Percentiles rank a stretch among this genome's conserved stretches.
Conservation (phyloP, 2,329 filamentous ascomycete species). For the Fusarium scirpi region DNA sequence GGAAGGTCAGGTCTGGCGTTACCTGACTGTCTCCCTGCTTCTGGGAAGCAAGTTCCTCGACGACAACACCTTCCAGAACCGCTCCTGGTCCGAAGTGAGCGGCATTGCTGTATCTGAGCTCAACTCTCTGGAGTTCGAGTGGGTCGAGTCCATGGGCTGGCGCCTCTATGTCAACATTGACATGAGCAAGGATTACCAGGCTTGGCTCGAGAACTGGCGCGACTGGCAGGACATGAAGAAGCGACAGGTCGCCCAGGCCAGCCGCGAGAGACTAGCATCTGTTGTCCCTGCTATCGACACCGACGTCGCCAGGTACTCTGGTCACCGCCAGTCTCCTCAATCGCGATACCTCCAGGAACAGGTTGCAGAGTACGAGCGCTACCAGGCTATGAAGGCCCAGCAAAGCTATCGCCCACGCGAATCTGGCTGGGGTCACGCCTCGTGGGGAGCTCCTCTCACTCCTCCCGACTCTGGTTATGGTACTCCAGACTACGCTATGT, state of each 20-base stretch:
- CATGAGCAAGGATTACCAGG: slow-evolving; percentile 76
- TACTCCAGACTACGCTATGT: slow-evolving; percentile 69
- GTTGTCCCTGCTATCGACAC: slow-evolving; percentile 63
- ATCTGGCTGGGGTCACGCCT: slow-evolving; percentile 58
- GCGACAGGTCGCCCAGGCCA: slow-evolving; percentile 61
- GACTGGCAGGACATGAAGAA: slow-evolving; percentile 69
- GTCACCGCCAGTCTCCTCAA: slow-evolving; percentile 53
- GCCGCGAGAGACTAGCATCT: slow-evolving; percentile 63
- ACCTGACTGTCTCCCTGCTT: slow-evolving; percentile 85
- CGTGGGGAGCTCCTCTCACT: slow-evolving; percentile 64
- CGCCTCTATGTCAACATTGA: slow-evolving; percentile 87
- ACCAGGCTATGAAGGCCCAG: slow-evolving; percentile 59
- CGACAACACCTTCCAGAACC: slow-evolving; percentile 97
- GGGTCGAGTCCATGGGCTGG: slow-evolving; percentile 86
- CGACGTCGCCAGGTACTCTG: slow-evolving; percentile 55
- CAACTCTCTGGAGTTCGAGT: slow-evolving; percentile 87
- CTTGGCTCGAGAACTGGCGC: slow-evolving; percentile 71
- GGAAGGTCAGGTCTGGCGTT: slow-evolving; percentile 83
- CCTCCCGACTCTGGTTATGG: slow-evolving; percentile 72
- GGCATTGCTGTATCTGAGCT: slow-evolving; percentile 86
- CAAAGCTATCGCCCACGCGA: slow-evolving; percentile 60
- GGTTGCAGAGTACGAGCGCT: slow-evolving; percentile 65
- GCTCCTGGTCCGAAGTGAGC: slow-evolving; percentile 95
- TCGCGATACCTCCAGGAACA: slow-evolving; percentile 67
- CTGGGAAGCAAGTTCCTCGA: slow-evolving; percentile 96